phyloP scores from a whole-genome alignment of 2,329 filamentous ascomycete species.

The Geosmithia morbida region DNA sequence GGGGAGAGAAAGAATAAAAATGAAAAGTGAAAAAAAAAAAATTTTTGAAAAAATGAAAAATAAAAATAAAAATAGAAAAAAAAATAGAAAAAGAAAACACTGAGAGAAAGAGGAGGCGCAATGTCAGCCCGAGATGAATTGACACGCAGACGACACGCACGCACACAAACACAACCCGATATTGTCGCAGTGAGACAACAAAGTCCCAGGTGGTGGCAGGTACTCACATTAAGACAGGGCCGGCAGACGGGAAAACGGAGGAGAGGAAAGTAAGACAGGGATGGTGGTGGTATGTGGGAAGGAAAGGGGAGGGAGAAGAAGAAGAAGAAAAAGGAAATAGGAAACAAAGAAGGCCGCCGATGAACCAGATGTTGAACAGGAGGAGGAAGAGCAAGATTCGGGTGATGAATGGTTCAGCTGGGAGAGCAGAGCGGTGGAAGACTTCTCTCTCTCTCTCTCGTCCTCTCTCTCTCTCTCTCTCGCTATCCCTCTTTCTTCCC shows the following conservation, averaged over 20 bases:
- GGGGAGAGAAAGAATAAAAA: no score
- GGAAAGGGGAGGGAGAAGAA: not conserved
- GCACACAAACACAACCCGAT: not conserved
- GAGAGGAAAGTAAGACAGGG: not conserved
- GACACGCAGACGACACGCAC: not conserved
- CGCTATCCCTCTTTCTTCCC: no score
- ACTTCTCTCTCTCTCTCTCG: no score
- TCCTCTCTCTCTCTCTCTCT: no score
- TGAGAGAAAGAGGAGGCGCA: not conserved
- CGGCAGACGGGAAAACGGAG: not conserved
- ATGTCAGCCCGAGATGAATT: slow-evolving; percentile 1
- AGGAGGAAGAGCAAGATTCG: not conserved
- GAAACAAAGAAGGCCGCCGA: not conserved
- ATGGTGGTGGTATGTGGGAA: not conserved
- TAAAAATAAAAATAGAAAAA: no score
- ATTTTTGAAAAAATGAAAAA: no score
- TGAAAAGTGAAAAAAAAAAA: no score
- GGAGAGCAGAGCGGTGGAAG: no score
- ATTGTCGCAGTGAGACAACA: not conserved
- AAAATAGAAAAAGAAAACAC: not conserved
- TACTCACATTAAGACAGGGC: not conserved
- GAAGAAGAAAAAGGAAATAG: not conserved
- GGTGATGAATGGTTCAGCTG: not conserved
- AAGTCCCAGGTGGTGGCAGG: not conserved
- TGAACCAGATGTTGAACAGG: not conserved